A percentile compares a stretch with the other conserved stretches of the same genome.
phyloP scores from a whole-genome alignment of 1,139 yeast species.

The Petasospora rhodanensis region DNA sequence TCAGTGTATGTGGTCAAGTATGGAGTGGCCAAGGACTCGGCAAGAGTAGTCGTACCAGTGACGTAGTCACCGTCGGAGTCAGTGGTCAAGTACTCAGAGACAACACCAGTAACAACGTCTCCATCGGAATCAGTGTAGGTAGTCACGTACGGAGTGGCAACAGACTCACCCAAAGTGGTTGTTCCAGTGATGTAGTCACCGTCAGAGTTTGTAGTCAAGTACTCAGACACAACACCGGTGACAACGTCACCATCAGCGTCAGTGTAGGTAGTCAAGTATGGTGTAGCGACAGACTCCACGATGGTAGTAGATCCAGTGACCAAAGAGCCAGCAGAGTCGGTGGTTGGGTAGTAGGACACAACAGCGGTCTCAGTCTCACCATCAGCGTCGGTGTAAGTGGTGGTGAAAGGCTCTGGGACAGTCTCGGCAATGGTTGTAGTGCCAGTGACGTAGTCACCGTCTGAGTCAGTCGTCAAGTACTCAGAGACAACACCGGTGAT shows the following conservation, averaged over 20 bases:
- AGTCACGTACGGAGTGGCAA: not conserved
- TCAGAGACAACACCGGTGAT: not conserved
- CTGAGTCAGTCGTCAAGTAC: conserved; percentile 1
- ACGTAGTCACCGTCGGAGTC: not conserved
- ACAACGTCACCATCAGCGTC: not conserved
- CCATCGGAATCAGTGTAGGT: not conserved
- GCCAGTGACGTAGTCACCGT: not conserved
- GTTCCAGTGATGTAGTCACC: not conserved
- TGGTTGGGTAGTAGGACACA: conserved; percentile 1
- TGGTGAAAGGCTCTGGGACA: conserved; percentile 4
- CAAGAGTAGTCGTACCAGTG: not conserved
- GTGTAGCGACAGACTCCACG: not conserved
- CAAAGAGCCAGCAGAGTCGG: not conserved
- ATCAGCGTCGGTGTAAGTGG: conserved; percentile 5
- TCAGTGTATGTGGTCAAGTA: conserved; percentile 9
- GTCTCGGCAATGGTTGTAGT: not conserved
- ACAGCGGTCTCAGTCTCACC: conserved; percentile 2
- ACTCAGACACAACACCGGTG: not conserved
- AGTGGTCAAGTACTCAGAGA: not conserved
- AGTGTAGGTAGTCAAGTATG: not conserved
- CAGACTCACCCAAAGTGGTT: not conserved
- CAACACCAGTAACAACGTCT: not conserved
- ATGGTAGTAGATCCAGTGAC: not conserved
- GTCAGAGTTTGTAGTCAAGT: not conserved
- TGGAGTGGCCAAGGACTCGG: conserved; percentile 1